Percentiles rank a stretch among this genome's conserved stretches.
Evolutionary conservation across 768 basidiomycete species (phyloP).

Genomic region (Gymnopilus junonius): DNA sequence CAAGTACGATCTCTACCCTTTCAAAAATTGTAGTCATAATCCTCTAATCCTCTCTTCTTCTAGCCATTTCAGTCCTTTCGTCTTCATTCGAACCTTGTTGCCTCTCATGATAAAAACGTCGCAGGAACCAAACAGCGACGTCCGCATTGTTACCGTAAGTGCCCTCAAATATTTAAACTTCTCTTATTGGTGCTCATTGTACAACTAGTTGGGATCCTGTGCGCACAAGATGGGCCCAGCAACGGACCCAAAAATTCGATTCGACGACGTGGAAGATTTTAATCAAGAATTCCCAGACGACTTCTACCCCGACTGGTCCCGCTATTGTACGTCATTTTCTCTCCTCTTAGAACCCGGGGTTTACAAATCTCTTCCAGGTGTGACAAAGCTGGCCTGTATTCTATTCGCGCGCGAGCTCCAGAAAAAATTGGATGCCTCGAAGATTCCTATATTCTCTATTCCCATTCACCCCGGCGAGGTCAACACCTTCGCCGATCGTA

Average conservation of each 20-base stretch:
- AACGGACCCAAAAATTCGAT: constrained; percentile 28
- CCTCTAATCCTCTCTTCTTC: no score
- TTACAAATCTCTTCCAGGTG: constrained; percentile 28
- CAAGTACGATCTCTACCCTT: constrained; percentile 21
- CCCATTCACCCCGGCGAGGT: constrained; percentile 40
- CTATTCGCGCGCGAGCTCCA: constrained; percentile 54
- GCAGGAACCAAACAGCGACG: constrained; percentile 30
- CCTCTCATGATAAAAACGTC: constrained; percentile 35
- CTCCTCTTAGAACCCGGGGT: background rate
- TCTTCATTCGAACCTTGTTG: constrained; percentile 32
- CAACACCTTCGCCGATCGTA: constrained; percentile 32
- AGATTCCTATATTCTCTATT: constrained; percentile 34
- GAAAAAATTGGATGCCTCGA: constrained; percentile 36
- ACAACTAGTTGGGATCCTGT: constrained; percentile 27
- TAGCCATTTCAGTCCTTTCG: constrained; percentile 34
- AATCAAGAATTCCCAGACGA: constrained; percentile 33
- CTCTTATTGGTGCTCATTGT: background rate
- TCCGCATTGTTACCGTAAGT: constrained; percentile 35
- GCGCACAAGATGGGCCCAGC: constrained; percentile 27
- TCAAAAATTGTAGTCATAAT: background rate
- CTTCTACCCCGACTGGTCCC: constrained; percentile 28
- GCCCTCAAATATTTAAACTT: background rate
- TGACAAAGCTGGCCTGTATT: constrained; percentile 50
- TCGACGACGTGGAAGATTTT: constrained; percentile 34
- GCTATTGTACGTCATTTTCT: constrained; percentile 22